These are phyloP conservation scores for Vicia faba DNA, from an alignment of 306 rosid species.

Conservation along the genomic window DNA sequence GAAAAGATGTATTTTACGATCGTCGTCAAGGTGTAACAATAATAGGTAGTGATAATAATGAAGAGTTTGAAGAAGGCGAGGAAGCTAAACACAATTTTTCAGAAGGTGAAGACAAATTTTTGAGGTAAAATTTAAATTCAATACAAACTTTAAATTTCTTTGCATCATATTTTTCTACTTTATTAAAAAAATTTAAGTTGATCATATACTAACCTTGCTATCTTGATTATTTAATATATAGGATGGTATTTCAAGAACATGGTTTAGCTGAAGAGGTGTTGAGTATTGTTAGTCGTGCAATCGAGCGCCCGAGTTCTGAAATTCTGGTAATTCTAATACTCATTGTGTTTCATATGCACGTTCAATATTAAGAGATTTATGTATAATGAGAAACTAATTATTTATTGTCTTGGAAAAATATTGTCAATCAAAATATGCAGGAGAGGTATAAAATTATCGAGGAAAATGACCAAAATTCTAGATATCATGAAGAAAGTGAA, in stretches of 20 bases:
- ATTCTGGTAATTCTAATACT: constrained; percentile 52
- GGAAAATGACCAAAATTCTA: constrained; percentile 44
- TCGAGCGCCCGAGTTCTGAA: constrained; percentile 51
- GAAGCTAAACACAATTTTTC: constrained; percentile 66
- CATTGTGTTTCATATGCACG: no score
- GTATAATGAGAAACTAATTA: constrained; percentile 6
- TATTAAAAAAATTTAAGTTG: constrained; percentile 13
- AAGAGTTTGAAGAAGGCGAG: constrained; percentile 51
- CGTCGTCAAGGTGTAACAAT: constrained; percentile 61
- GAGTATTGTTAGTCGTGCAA: constrained; percentile 46
- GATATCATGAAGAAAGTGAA: constrained; percentile 43
- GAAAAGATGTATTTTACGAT: constrained; percentile 68
- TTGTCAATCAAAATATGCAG: constrained; percentile 49
- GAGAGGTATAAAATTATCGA: constrained; percentile 58
- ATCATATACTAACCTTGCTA: constrained; percentile 1
- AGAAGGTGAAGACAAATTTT: constrained; percentile 64
- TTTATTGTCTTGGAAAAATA: neutral
- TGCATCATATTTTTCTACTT: neutral
- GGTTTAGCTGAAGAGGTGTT: constrained; percentile 60
- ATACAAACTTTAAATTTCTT: no score
- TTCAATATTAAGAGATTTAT: neutral
- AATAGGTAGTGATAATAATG: constrained; percentile 73
- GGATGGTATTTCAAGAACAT: constrained; percentile 68
- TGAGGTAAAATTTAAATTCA: constrained; percentile 44
- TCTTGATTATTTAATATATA: constrained; percentile 46